These are phyloP conservation scores for Penicillium arizonense DNA, from an alignment of 495 filamentous ascomycete genomes.

Conservation along the genomic window DNA sequence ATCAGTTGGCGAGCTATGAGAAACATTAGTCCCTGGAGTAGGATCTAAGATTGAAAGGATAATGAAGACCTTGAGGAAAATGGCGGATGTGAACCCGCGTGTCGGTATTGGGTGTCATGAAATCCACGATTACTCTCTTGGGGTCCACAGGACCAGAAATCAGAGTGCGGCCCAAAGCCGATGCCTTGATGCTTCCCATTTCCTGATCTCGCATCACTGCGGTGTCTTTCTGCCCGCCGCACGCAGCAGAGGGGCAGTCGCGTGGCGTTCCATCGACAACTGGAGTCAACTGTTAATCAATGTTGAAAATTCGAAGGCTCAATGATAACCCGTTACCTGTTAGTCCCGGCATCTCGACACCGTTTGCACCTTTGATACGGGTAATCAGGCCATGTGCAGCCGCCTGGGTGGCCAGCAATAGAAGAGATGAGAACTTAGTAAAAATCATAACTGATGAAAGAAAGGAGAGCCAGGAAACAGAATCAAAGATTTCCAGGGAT, in stretches of 20 bases:
- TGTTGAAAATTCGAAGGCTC: no score
- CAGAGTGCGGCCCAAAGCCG: constrained; percentile 56
- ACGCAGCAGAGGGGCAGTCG: constrained; percentile 50
- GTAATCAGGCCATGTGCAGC: constrained; percentile 50
- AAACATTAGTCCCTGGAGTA: not conserved
- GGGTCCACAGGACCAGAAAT: constrained; percentile 53
- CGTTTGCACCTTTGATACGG: constrained; percentile 50
- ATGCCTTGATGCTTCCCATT: constrained; percentile 36
- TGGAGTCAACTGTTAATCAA: constrained; percentile 15
- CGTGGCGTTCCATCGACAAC: constrained; percentile 58
- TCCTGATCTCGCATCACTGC: constrained; percentile 53
- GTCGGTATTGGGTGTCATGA: constrained; percentile 21
- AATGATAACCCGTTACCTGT: constrained; percentile 25
- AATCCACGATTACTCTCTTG: constrained; percentile 29
- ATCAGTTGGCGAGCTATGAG: constrained; percentile 8
- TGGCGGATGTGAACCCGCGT: not conserved
- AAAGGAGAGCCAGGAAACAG: not conserved
- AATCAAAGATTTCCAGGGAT: not conserved
- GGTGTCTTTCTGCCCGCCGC: constrained; percentile 42
- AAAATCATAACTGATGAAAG: not conserved
- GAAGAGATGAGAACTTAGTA: not conserved
- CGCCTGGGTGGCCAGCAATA: constrained; percentile 22
- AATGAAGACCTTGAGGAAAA: not conserved
- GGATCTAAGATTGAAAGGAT: not conserved
- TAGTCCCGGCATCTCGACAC: constrained; percentile 53